A percentile compares a stretch with the other conserved stretches of the same genome.
Evolutionary conservation across 2,329 filamentous ascomycete species (phyloP).

Genomic region (Trichoderma lentiforme): DNA sequence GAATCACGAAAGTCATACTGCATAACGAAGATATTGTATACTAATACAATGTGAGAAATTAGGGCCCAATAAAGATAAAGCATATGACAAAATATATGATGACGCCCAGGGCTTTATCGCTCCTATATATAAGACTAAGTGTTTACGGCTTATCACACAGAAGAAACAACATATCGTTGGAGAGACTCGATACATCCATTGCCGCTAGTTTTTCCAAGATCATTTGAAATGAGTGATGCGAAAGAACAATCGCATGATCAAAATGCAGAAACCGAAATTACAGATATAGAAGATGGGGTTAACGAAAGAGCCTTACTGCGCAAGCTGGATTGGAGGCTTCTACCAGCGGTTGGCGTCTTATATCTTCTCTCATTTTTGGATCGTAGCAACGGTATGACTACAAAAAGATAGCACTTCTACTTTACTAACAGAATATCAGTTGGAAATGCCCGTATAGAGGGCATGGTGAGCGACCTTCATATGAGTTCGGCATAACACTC

Average conservation of each 20-base stretch:
- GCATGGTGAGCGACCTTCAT: conserved; percentile 48
- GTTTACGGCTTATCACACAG: not conserved
- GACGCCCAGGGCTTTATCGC: not conserved
- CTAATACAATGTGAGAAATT: not conserved
- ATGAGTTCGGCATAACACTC: conserved; percentile 42
- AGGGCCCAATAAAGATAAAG: not conserved
- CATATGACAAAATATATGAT: not conserved
- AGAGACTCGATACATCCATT: not conserved
- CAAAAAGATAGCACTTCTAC: conserved; percentile 30
- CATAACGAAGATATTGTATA: not conserved
- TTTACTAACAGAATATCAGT: conserved; percentile 37
- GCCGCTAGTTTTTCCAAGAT: not conserved
- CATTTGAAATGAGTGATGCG: not conserved
- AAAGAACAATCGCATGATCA: not conserved
- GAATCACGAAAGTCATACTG: not conserved
- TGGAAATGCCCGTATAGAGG: conserved; percentile 56
- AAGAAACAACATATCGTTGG: not conserved
- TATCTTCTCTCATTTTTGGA: conserved; percentile 58
- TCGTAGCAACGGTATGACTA: conserved; percentile 52
- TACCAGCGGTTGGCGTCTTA: conserved; percentile 53
- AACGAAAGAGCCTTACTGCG: conserved; percentile 57
- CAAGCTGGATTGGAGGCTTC: conserved; percentile 50
- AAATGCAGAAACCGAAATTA: not conserved
- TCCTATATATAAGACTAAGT: not conserved
- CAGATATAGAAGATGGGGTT: conserved; percentile 28